Percentiles rank a stretch among this genome's conserved stretches.
These are phyloP conservation scores for Exophiala sp. DNA, from an alignment of 2,329 filamentous ascomycete genomes.

Conservation along the genomic window DNA sequence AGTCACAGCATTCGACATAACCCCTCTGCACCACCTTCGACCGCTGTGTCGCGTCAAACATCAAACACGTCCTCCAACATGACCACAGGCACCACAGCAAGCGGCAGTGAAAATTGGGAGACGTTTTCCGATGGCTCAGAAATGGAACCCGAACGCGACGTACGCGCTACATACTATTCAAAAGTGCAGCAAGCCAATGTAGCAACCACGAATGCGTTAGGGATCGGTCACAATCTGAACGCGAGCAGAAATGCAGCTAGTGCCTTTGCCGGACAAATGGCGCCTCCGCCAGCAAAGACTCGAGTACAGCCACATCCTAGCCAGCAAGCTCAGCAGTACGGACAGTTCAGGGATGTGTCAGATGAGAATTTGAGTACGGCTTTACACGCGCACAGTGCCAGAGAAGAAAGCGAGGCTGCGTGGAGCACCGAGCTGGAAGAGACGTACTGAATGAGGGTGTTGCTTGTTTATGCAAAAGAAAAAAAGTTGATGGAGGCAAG, in stretches of 20 bases:
- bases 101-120: slow-evolving; percentile 95
- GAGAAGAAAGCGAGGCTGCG: slow-evolving; percentile 27
- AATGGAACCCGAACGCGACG: slow-evolving; percentile 69
- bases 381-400: slow-evolving; percentile 3
- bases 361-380: slow-evolving; percentile 20
- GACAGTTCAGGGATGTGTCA: slow-evolving; percentile 18
- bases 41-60: slow-evolving; percentile 56
- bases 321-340: slow-evolving; percentile 7
- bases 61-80: slow-evolving; percentile 61
- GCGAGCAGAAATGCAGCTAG: slow-evolving; percentile 24
- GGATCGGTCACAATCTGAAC: slow-evolving; percentile 15
- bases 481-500: no score
- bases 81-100: slow-evolving; percentile 56
- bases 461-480: no score
- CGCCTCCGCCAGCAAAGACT: slow-evolving; percentile 37
- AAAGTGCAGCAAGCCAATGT: slow-evolving; percentile 10
- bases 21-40: slow-evolving; percentile 34
- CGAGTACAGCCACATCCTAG: slow-evolving; percentile 20
- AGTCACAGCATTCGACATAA: slow-evolving; percentile 23
- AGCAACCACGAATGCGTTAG: slow-evolving; percentile 18
- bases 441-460: slow-evolving; percentile 20
- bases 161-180: slow-evolving; percentile 74
- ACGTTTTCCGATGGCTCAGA: slow-evolving; percentile 85
- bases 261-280: slow-evolving; percentile 20
- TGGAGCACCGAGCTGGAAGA: slow-evolving; percentile 29